phyloP scores from a whole-genome alignment of 192 early-diverging fungal genomes.

The Coemansia sp. region DNA sequence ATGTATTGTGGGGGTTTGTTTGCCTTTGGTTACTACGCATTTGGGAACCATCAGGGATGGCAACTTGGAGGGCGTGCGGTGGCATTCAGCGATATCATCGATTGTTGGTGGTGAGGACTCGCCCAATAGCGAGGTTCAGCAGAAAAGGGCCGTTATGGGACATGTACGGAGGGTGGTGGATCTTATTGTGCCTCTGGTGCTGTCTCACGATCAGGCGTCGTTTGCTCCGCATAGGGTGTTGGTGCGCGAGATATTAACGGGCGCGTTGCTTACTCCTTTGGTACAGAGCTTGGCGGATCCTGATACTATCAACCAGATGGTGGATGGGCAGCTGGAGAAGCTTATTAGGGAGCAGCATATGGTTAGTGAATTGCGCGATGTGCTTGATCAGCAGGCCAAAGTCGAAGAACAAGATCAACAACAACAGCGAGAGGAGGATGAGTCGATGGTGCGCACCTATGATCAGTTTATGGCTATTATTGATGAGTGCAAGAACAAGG shows the following conservation, averaged over 20 bases:
- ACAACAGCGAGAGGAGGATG: slow-evolving; percentile 1
- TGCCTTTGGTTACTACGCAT: slow-evolving; percentile 76
- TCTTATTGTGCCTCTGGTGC: slow-evolving; percentile 64
- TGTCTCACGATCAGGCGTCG: slow-evolving; percentile 60
- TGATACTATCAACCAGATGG: slow-evolving; percentile 83
- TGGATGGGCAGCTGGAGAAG: slow-evolving; percentile 62
- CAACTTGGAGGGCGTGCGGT: neutral
- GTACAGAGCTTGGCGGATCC: slow-evolving; percentile 75
- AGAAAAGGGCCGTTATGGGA: slow-evolving; percentile 53
- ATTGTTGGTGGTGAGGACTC: neutral
- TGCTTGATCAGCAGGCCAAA: slow-evolving; percentile 63
- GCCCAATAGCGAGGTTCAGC: slow-evolving; percentile 28
- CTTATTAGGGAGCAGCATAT: slow-evolving; percentile 63
- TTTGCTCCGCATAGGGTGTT: slow-evolving; percentile 65
- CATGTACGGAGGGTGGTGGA: slow-evolving; percentile 69
- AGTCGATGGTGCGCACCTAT: slow-evolving; percentile 54
- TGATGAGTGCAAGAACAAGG: slow-evolving; percentile 62
- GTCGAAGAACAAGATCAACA: neutral
- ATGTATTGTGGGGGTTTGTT: slow-evolving; percentile 61
- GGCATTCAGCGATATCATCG: slow-evolving; percentile 1
- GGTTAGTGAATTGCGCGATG: slow-evolving; percentile 70
- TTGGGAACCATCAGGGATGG: neutral
- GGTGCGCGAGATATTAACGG: slow-evolving; percentile 74
- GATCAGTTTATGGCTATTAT: slow-evolving; percentile 78
- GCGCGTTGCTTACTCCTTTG: slow-evolving; percentile 69